Conservation (phyloP, 352 stramenopile genomes). For the Phytophthora megakarya region DNA sequence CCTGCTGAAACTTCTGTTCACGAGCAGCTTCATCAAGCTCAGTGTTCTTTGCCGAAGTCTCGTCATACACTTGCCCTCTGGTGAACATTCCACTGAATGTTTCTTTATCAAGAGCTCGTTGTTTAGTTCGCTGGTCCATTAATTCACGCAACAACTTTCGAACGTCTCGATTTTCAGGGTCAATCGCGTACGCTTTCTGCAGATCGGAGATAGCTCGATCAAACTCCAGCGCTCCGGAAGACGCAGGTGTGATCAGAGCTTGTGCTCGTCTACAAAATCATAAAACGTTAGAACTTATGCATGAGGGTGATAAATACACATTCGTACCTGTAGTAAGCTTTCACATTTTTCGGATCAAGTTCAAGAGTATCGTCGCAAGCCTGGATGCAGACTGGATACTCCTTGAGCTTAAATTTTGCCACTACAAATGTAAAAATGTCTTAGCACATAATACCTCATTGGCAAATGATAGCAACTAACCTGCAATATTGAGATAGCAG, state of each 20-base stretch:
- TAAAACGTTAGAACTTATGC: neutral
- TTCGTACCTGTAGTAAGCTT: conserved; percentile 72
- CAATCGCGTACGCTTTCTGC: conserved; percentile 64
- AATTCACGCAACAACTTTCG: conserved; percentile 71
- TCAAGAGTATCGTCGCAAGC: conserved; percentile 76
- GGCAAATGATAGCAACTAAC: conserved; percentile 42
- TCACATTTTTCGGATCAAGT: conserved; percentile 69
- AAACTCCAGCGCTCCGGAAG: conserved; percentile 77
- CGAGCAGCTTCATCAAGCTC: conserved; percentile 35
- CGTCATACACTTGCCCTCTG: conserved; percentile 65
- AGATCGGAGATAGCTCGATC: conserved; percentile 75
- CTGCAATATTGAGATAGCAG: conserved; percentile 84
- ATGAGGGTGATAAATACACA: neutral
- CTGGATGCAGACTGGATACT: conserved; percentile 59
- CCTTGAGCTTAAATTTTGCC: conserved; percentile 80
- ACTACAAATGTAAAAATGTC: conserved; percentile 38
- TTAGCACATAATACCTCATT: too few species aligned
- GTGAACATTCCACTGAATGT: conserved; percentile 89
- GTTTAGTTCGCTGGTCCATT: conserved; percentile 64
- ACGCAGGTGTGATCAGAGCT: conserved; percentile 75
- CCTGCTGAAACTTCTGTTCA: conserved; percentile 56
- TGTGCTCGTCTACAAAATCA: conserved; percentile 54
- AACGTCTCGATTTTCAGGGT: conserved; percentile 65
- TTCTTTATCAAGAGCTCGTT: conserved; percentile 67
- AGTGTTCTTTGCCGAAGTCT: conserved; percentile 9